These are phyloP conservation scores for Podila epicladia DNA, from an alignment of 192 early-diverging fungal species.

Conservation along the genomic window DNA sequence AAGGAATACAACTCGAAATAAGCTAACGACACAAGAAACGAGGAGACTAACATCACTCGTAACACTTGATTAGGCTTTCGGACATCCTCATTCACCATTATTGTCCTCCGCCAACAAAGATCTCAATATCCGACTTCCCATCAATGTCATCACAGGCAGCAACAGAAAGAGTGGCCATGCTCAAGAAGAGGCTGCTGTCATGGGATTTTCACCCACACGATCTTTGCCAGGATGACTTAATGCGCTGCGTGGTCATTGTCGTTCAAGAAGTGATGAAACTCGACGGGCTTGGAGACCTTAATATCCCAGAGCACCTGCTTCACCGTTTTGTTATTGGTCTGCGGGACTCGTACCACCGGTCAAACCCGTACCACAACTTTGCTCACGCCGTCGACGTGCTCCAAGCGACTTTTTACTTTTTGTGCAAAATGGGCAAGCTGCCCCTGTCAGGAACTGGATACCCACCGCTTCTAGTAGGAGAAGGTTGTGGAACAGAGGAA, in stretches of 20 bases:
- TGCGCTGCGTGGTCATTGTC: constrained; percentile 74
- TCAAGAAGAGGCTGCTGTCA: constrained; percentile 66
- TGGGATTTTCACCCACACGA: constrained; percentile 82
- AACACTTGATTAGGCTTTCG: constrained; percentile 28
- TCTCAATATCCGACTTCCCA: constrained; percentile 30
- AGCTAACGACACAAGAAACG: too few relatives aligned
- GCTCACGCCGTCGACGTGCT: constrained; percentile 95
- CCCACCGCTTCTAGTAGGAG: constrained; percentile 8
- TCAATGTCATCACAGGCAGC: constrained; percentile 41
- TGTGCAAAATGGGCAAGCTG: constrained; percentile 70
- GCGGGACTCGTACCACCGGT: constrained; percentile 63
- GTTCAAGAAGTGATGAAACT: constrained; percentile 72
- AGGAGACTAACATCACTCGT: neutral
- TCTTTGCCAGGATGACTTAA: constrained; percentile 66
- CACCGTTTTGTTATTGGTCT: constrained; percentile 64
- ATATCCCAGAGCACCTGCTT: constrained; percentile 61
- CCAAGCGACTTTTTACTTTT: constrained; percentile 86
- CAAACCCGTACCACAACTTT: constrained; percentile 95
- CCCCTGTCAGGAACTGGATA: constrained; percentile 33
- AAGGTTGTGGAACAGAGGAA: neutral
- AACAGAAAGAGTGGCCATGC: constrained; percentile 43
- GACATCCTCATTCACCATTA: constrained; percentile 44
- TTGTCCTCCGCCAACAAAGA: constrained; percentile 38
- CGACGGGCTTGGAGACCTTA: constrained; percentile 64
- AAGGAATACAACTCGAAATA: neutral